Evolutionary conservation across 1,284 basidiomycete species (phyloP).

Genomic region (Cystobasidiaceae sp.): DNA sequence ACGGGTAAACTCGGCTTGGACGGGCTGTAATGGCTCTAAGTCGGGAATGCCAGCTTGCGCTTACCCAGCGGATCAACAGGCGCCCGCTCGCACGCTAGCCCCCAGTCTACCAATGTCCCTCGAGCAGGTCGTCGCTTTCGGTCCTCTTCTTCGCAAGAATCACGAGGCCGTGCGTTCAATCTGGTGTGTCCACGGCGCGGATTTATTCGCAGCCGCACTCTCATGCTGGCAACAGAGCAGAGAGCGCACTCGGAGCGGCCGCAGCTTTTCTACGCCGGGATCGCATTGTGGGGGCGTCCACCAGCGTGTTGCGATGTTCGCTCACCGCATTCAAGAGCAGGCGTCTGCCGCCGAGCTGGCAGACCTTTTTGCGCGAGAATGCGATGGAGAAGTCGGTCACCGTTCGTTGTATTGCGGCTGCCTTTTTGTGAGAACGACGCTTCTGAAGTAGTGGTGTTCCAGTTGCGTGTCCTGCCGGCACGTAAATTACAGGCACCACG

Average conservation of each 20-base stretch:
- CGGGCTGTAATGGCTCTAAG: slow-evolving; percentile 30
- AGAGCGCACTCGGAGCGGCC: slow-evolving; percentile 18
- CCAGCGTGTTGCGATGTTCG: slow-evolving; percentile 9
- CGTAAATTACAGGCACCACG: too few relatives aligned
- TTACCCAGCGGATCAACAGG: slow-evolving; percentile 24
- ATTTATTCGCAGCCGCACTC: background rate
- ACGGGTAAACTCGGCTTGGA: background rate
- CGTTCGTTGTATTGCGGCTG: too few relatives aligned
- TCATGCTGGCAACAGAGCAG: slow-evolving; percentile 33
- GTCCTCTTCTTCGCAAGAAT: slow-evolving; percentile 27
- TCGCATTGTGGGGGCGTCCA: background rate
- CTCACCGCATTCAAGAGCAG: slow-evolving; percentile 28
- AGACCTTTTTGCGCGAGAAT: slow-evolving; percentile 31
- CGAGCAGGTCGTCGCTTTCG: slow-evolving; percentile 31
- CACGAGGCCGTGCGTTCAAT: slow-evolving; percentile 28
- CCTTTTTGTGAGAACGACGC: too few relatives aligned
- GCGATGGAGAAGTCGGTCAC: too few relatives aligned
- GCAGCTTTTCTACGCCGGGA: slow-evolving; percentile 28
- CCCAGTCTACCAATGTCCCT: slow-evolving; percentile 18
- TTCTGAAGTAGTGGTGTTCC: too few relatives aligned
- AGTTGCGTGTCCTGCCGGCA: too few relatives aligned
- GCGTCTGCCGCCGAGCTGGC: slow-evolving; percentile 21
- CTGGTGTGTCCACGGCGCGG: background rate
- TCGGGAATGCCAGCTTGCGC: slow-evolving; percentile 21
- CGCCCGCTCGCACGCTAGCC: slow-evolving; percentile 7